phyloP scores from a whole-genome alignment of 1,139 yeast species.

The Protomyces pachydermus region DNA sequence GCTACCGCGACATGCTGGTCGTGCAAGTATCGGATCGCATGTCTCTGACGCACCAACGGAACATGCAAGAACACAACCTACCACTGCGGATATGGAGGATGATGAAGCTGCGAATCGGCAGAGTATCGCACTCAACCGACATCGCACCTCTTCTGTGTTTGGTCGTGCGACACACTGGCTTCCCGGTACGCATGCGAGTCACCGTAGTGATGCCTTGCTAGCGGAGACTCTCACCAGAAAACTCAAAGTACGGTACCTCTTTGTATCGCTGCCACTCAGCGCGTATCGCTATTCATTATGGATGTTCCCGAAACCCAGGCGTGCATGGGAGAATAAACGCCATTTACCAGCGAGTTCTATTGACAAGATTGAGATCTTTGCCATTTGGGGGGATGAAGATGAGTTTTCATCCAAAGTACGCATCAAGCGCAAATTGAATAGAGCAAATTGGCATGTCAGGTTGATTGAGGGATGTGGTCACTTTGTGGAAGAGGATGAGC shows the following conservation, averaged over 20 bases:
- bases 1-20: not conserved
- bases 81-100: not conserved
- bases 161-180: not conserved
- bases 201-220: not conserved
- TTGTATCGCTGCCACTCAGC: slow-evolving; percentile 13
- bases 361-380: not conserved
- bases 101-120: not conserved
- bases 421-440: not conserved
- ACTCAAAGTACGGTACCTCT: slow-evolving; percentile 2
- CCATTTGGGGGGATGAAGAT: slow-evolving; percentile 17
- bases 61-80: not conserved
- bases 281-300: slow-evolving; percentile 10
- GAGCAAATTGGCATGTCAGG: slow-evolving; percentile 3
- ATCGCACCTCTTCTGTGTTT: not conserved
- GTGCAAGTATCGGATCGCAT: not conserved
- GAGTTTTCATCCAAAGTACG: slow-evolving; percentile 3
- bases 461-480: slow-evolving; percentile 13
- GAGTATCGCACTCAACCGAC: not conserved
- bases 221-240: not conserved
- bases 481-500: slow-evolving; percentile 20
- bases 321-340: slow-evolving; percentile 2
- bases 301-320: slow-evolving; percentile 24
- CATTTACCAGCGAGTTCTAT: not conserved
- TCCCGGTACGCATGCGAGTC: not conserved
- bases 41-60: not conserved